Percentiles rank a stretch among this genome's conserved stretches.
Evolutionary conservation across 2,329 filamentous ascomycete genomes (phyloP).

Genomic region (Penicillium sumatraense): DNA sequence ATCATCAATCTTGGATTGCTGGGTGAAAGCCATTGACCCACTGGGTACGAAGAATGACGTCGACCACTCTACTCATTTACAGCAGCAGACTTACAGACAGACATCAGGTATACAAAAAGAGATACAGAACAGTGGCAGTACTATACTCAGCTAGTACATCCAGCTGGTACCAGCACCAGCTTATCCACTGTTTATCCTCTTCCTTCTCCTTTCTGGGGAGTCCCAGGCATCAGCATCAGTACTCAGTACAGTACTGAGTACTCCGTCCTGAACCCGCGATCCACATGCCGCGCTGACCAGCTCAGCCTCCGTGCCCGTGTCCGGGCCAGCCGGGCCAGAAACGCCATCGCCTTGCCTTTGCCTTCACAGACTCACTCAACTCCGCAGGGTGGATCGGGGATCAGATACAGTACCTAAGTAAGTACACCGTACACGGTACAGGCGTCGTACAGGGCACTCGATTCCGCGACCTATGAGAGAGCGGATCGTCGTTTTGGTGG

Average conservation of each 20-base stretch:
- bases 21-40: conserved; percentile 9
- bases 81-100: too few relatives aligned
- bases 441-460: conserved; percentile 21
- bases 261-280: conserved; percentile 1
- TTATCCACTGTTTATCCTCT: not conserved
- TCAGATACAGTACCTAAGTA: too few relatives aligned
- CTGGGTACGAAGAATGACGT: conserved; percentile 30
- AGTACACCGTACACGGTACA: too few relatives aligned
- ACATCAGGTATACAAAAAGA: too few relatives aligned
- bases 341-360: too few relatives aligned
- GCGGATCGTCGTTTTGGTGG: conserved; percentile 12
- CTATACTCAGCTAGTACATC: not conserved
- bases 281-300: conserved; percentile 10
- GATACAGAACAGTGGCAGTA: too few relatives aligned
- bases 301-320: conserved; percentile 14
- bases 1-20: conserved; percentile 7
- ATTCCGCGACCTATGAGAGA: conserved; percentile 27
- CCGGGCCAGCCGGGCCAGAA: conserved; percentile 24
- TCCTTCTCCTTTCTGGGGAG: not conserved
- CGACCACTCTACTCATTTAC: too few relatives aligned
- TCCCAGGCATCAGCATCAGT: conserved; percentile 5
- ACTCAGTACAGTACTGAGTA: too few relatives aligned
- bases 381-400: conserved; percentile 14
- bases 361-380: conserved; percentile 3
- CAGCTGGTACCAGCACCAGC: too few relatives aligned